phyloP scores from a whole-genome alignment of 768 basidiomycete genomes.

The Leccinum fibrillosum region DNA sequence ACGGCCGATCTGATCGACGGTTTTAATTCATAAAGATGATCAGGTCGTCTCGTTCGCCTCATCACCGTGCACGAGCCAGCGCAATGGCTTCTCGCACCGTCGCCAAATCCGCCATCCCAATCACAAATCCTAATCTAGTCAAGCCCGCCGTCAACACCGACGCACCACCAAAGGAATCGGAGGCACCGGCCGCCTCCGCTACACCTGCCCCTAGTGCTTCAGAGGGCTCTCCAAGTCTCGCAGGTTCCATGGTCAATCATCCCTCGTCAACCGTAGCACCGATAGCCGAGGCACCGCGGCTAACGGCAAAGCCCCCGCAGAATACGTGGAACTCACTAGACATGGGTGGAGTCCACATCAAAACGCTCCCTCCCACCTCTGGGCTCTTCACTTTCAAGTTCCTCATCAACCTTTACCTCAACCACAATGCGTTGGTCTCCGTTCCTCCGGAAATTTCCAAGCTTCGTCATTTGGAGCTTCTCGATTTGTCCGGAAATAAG shows the following conservation, averaged over 20 bases:
- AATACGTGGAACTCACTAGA: conserved; percentile 90
- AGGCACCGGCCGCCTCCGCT: conserved; percentile 26
- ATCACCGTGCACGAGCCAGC: conserved; percentile 93
- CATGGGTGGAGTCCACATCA: conserved; percentile 93
- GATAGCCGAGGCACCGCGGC: conserved; percentile 61
- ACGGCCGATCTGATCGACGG: conserved; percentile 17
- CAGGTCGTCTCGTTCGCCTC: conserved; percentile 81
- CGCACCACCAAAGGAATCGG: conserved; percentile 26
- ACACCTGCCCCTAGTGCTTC: conserved; percentile 31
- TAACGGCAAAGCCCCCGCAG: conserved; percentile 63
- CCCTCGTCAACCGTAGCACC: conserved; percentile 78
- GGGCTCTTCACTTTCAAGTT: conserved; percentile 86
- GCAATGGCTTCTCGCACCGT: conserved; percentile 89
- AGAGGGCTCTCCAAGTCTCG: conserved; percentile 35
- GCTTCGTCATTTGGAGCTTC: conserved; percentile 80
- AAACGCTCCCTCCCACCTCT: conserved; percentile 77
- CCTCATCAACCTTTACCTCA: conserved; percentile 92
- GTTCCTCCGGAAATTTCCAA: conserved; percentile 82
- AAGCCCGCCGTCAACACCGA: conserved; percentile 39
- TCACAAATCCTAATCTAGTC: conserved; percentile 82
- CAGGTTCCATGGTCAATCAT: conserved; percentile 45
- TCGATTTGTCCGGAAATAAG: conserved; percentile 90
- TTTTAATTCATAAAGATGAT: conserved; percentile 55
- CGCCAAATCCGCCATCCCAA: conserved; percentile 84
- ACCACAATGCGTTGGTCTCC: conserved; percentile 81